phyloP scores from a whole-genome alignment of 2,329 filamentous ascomycete species.

The Reticulascus tulasneorum region DNA sequence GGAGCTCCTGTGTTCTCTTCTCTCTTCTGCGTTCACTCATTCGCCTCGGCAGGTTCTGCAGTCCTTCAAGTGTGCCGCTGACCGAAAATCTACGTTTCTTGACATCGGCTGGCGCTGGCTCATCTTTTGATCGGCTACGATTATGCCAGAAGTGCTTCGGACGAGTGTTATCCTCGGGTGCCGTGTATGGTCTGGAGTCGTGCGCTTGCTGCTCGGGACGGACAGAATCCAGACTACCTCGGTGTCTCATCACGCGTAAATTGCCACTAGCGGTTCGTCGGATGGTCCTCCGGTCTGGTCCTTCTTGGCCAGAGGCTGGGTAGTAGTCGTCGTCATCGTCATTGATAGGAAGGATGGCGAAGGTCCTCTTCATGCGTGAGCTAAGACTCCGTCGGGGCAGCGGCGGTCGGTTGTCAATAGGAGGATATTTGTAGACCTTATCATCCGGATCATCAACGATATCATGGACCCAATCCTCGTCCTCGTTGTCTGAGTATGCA shows the following conservation, averaged over 20 bases:
- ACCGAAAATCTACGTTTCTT: conserved; percentile 31
- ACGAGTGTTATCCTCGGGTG: conserved; percentile 21
- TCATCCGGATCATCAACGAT: conserved; percentile 31
- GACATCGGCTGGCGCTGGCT: conserved; percentile 13
- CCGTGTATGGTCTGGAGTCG: conserved; percentile 31
- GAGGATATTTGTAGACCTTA: conserved; percentile 42
- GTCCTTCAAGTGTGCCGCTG: conserved; percentile 46
- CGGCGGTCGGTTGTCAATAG: conserved; percentile 43
- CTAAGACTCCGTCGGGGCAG: conserved; percentile 46
- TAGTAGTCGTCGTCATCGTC: conserved; percentile 33
- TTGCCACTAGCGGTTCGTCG: conserved; percentile 57
- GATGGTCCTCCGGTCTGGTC: conserved; percentile 53
- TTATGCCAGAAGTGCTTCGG: conserved; percentile 26
- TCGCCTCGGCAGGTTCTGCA: conserved; percentile 49
- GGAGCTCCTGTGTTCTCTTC: conserved; percentile 54
- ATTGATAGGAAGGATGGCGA: conserved; percentile 55
- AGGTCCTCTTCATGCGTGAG: conserved; percentile 52
- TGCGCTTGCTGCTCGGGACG: conserved; percentile 17
- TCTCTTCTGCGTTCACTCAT: conserved; percentile 56
- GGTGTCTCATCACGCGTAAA: conserved; percentile 53
- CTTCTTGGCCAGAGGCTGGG: conserved; percentile 21
- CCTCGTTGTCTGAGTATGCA: conserved; percentile 35
- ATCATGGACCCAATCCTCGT: conserved; percentile 26
- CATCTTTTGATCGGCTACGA: conserved; percentile 20
- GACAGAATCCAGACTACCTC: conserved; percentile 43